phyloP scores from a whole-genome alignment of 1,284 basidiomycete genomes.

The Ustilago vetiveriae region DNA sequence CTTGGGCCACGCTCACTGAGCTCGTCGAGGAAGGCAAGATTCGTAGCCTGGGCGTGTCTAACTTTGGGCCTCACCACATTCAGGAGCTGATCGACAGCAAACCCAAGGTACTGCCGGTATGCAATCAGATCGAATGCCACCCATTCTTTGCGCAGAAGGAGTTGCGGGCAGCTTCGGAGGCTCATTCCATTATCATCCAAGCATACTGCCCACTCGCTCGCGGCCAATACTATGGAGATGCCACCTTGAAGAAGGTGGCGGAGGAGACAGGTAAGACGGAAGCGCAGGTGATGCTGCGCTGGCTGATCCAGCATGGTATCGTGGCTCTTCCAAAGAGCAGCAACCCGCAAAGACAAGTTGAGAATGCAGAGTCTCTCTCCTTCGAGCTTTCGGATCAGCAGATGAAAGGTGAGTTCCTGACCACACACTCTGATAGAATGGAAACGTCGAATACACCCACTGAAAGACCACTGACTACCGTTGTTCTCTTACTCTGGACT shows the following conservation, averaged over 20 bases:
- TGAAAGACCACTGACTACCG: background rate
- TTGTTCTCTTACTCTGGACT: background rate
- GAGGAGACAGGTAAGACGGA: constrained; percentile 74
- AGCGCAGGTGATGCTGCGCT: constrained; percentile 79
- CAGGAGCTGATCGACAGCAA: constrained; percentile 46
- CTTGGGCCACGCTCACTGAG: constrained; percentile 55
- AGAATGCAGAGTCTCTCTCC: constrained; percentile 78
- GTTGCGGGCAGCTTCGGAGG: constrained; percentile 76
- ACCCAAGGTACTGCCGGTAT: constrained; percentile 47
- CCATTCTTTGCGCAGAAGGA: constrained; percentile 71
- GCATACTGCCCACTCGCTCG: constrained; percentile 88
- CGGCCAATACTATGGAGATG: constrained; percentile 70
- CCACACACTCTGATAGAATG: too few species aligned
- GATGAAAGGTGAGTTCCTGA: constrained; percentile 69
- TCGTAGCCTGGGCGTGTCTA: constrained; percentile 73
- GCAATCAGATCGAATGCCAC: constrained; percentile 60
- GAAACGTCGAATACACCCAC: too few species aligned
- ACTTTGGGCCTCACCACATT: constrained; percentile 52
- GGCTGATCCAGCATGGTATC: constrained; percentile 75
- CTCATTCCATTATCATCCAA: constrained; percentile 77
- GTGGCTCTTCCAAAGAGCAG: constrained; percentile 52
- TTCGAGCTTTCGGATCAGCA: constrained; percentile 76
- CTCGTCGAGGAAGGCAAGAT: constrained; percentile 53
- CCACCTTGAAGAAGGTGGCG: constrained; percentile 41
- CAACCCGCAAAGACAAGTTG: constrained; percentile 76